Conservation (phyloP, 2,329 filamentous ascomycete species). For the Erysiphe pulchra region DNA sequence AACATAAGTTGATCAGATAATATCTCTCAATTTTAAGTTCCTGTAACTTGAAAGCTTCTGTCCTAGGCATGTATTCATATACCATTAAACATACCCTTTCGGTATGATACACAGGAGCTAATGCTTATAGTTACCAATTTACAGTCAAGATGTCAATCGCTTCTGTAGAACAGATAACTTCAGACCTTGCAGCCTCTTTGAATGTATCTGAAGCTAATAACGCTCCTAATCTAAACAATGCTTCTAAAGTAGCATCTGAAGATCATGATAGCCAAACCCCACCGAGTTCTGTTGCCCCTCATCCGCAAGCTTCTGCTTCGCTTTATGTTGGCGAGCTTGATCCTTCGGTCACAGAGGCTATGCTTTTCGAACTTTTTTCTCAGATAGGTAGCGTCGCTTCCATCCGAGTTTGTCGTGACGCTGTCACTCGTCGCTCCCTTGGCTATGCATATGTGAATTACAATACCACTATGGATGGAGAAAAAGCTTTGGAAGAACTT, state of each 20-base stretch:
- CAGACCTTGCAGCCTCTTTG: conserved; percentile 49
- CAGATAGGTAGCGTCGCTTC: conserved; percentile 97
- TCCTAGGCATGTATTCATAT: not conserved
- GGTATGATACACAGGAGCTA: too few species aligned
- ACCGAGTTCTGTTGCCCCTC: conserved; percentile 38
- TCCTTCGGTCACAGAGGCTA: conserved; percentile 91
- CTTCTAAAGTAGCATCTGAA: conserved; percentile 26
- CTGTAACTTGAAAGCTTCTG: not conserved
- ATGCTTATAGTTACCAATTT: conserved; percentile 1
- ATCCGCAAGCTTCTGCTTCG: conserved; percentile 82
- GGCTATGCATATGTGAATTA: conserved; percentile 99
- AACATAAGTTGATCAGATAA: too few species aligned
- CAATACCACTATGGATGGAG: conserved; percentile 87
- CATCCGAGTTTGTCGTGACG: conserved; percentile 98
- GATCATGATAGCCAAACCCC: conserved; percentile 42
- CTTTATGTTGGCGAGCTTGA: conserved; percentile 98
- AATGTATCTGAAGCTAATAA: conserved; percentile 41
- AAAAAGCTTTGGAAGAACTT: conserved; percentile 95
- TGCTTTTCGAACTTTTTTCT: conserved; percentile 99
- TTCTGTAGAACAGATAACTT: conserved; percentile 55
- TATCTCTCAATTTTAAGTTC: too few species aligned
- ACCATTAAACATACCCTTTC: too few species aligned
- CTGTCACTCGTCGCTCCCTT: conserved; percentile 91
- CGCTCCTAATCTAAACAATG: conserved; percentile 44
- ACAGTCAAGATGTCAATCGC: conserved; percentile 31